Percentiles rank a stretch among this genome's conserved stretches.
Conservation (phyloP, 163 green algal species). For the Scenedesmus sp. region DNA sequence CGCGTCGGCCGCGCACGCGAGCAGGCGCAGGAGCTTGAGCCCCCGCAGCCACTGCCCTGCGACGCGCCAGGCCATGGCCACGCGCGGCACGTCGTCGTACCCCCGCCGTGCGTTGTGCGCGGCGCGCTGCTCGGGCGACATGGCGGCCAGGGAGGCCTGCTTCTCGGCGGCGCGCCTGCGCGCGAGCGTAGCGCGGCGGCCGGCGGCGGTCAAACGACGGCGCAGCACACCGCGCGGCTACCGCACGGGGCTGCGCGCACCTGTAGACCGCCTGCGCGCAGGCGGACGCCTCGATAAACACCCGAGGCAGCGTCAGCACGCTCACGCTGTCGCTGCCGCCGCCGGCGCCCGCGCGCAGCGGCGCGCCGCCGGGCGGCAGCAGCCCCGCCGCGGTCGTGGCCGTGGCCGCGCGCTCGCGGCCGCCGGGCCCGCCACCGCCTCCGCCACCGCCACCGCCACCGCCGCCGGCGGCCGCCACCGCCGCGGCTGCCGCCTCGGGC, state of each 20-base stretch:
- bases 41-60: constrained; percentile 10
- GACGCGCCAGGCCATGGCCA: constrained; percentile 18
- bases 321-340: background rate
- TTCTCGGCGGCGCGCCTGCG: background rate
- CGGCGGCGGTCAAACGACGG: background rate
- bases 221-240: background rate
- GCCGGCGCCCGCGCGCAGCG: no score
- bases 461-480: background rate
- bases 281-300: constrained; percentile 19
- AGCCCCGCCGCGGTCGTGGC: background rate
- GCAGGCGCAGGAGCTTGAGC: constrained; percentile 8
- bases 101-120: background rate
- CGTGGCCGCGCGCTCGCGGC: no score
- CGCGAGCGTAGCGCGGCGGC: background rate
- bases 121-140: background rate
- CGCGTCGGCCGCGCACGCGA: background rate
- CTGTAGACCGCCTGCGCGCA: constrained; percentile 37
- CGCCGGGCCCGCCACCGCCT: no score
- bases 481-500: constrained; percentile 1
- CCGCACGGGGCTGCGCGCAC: background rate
- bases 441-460: background rate
- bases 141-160: background rate
- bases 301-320: background rate
- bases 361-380: background rate
- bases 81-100: constrained; percentile 4